phyloP scores from a whole-genome alignment of 163 green algal species.

The Chloromonas sp. region DNA sequence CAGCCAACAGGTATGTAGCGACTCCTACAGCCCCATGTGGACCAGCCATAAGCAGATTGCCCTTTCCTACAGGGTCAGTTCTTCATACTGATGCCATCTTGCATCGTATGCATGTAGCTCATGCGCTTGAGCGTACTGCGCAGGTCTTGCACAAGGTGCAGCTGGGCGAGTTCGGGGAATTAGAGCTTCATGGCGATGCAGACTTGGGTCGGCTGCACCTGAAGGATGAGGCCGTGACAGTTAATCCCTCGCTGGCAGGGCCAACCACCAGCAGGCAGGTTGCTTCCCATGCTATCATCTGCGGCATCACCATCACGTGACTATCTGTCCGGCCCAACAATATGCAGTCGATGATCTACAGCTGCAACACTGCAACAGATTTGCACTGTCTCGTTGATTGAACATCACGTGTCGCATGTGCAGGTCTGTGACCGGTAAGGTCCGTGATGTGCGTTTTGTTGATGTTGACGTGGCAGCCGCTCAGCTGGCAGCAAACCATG shows the following conservation, averaged over 20 bases:
- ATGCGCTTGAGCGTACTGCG: neutral
- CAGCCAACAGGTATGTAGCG: slow-evolving; percentile 54
- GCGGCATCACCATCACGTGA: neutral
- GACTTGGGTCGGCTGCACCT: slow-evolving; percentile 20
- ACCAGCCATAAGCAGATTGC: too few relatives aligned
- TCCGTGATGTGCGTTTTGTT: slow-evolving; percentile 49
- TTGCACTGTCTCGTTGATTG: too few relatives aligned
- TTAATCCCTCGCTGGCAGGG: slow-evolving; percentile 33
- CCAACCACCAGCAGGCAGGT: slow-evolving; percentile 6
- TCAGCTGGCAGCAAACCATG: slow-evolving; percentile 10
- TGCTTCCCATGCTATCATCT: neutral
- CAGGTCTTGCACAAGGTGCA: slow-evolving; percentile 45
- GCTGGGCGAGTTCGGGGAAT: slow-evolving; percentile 52
- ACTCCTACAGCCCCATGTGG: too few relatives aligned
- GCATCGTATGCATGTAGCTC: too few relatives aligned
- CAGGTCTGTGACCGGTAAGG: slow-evolving; percentile 21
- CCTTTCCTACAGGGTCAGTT: too few relatives aligned
- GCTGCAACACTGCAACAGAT: too few relatives aligned
- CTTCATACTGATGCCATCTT: too few relatives aligned
- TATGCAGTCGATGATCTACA: too few relatives aligned
- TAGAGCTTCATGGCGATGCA: slow-evolving; percentile 42
- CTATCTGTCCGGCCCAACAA: neutral
- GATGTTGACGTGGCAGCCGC: slow-evolving; percentile 46
- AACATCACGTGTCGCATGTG: neutral
- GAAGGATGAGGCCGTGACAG: slow-evolving; percentile 37